Evolutionary conservation across 2,329 filamentous ascomycete genomes (phyloP).

Genomic region (Capronia americana): DNA sequence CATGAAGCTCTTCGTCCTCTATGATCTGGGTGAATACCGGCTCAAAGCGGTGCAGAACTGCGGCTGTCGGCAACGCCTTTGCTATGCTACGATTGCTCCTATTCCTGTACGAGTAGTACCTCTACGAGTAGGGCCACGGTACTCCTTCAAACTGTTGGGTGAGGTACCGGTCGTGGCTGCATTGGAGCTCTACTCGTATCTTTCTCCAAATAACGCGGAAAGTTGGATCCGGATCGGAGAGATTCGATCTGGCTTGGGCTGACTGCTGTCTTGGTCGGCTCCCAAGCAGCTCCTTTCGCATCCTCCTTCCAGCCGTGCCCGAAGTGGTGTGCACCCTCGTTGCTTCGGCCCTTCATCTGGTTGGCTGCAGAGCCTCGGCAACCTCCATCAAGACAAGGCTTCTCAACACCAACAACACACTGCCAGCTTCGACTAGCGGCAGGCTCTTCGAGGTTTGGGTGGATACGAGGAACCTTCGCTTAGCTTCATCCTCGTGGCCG

Average conservation of each 20-base stretch:
- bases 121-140: neutral
- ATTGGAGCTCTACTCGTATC: neutral
- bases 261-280: neutral
- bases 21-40: neutral
- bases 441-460: neutral
- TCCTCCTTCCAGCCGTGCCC: neutral
- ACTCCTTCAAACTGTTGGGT: neutral
- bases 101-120: no score
- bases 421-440: slow-evolving; percentile 1
- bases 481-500: slow-evolving; percentile 5
- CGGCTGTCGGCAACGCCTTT: no score
- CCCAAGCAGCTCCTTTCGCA: neutral
- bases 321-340: neutral
- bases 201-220: neutral
- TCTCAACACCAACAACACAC: neutral
- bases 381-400: neutral
- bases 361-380: slow-evolving; percentile 1
- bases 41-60: neutral
- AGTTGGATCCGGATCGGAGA: neutral
- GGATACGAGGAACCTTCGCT: neutral
- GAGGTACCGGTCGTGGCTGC: neutral
- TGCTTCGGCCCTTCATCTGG: neutral
- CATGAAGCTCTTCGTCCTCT: neutral
- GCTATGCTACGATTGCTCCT: neutral
- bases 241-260: neutral